phyloP scores from a whole-genome alignment of 129 eudicot genomes.

The Dittrichia graveolens region DNA sequence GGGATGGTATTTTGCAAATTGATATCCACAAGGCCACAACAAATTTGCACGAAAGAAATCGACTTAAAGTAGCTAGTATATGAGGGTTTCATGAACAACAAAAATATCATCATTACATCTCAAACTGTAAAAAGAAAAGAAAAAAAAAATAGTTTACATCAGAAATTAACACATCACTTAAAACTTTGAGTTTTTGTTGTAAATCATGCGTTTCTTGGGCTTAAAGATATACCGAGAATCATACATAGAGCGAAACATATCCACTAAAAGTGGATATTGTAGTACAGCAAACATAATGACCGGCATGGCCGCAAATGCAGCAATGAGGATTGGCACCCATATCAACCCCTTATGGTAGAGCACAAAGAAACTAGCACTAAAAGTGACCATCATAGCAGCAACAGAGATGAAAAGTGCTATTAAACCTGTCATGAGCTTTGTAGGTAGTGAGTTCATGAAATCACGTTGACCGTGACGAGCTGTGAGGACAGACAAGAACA shows the following conservation, averaged over 20 bases:
- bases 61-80: too few relatives aligned
- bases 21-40: too few relatives aligned
- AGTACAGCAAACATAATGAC: constrained; percentile 1
- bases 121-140: too few relatives aligned
- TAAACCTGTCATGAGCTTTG: constrained; percentile 19
- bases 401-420: constrained; percentile 15
- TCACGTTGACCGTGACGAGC: constrained; percentile 3
- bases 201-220: not conserved
- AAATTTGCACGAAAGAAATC: too few relatives aligned
- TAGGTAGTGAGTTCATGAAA: constrained; percentile 6
- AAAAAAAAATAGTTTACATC: too few relatives aligned
- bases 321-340: constrained; percentile 13
- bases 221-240: constrained; percentile 1
- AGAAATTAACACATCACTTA: too few relatives aligned
- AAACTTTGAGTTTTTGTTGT: not conserved
- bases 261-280: constrained; percentile 4
- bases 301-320: not conserved
- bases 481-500: constrained; percentile 30
- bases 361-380: constrained; percentile 27
- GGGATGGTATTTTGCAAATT: too few relatives aligned
- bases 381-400: constrained; percentile 22
- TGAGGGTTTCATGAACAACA: too few relatives aligned
- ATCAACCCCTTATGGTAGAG: constrained; percentile 4
- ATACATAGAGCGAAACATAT: constrained; percentile 18
- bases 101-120: too few relatives aligned